Conservation (phyloP, 768 basidiomycete species). For the Lepiota brunneoincarnata region DNA sequence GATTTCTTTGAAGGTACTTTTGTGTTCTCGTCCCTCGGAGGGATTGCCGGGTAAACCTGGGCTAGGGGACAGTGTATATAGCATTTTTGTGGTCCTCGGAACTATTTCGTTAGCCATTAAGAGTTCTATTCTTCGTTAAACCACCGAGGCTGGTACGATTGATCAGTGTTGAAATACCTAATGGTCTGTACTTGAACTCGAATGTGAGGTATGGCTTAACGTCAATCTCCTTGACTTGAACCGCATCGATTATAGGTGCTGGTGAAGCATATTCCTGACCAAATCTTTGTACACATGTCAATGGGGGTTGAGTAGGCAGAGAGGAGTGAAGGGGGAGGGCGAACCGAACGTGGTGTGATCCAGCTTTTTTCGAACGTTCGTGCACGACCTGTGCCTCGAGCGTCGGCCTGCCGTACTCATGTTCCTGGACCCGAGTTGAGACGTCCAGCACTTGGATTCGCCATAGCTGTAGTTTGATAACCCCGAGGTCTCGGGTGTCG, state of each 20-base stretch:
- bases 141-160: slow-evolving; percentile 22
- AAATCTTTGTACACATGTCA: slow-evolving; percentile 17
- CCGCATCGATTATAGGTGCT: slow-evolving; percentile 27
- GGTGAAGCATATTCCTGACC: slow-evolving; percentile 29
- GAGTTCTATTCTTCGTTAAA: slow-evolving; percentile 11
- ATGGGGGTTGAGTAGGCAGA: no score
- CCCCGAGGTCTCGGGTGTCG: slow-evolving; percentile 22
- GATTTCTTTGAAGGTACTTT: background rate
- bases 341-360: slow-evolving; percentile 30
- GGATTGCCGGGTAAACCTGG: background rate
- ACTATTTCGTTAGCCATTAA: slow-evolving; percentile 11
- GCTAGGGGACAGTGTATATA: slow-evolving; percentile 8
- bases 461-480: slow-evolving; percentile 31
- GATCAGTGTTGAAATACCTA: slow-evolving; percentile 21
- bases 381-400: slow-evolving; percentile 28
- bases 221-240: slow-evolving; percentile 22
- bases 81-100: background rate
- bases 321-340: background rate
- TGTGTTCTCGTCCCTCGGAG: background rate
- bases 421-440: slow-evolving; percentile 20
- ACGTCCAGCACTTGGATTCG: slow-evolving; percentile 23
- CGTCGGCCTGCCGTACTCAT: slow-evolving; percentile 21
- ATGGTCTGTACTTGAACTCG: slow-evolving; percentile 33
- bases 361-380: slow-evolving; percentile 31
- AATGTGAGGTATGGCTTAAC: slow-evolving; percentile 25